These are phyloP conservation scores for Phaeophleospora eucalypticola DNA, from an alignment of 2,329 filamentous ascomycete species.

Conservation along the genomic window DNA sequence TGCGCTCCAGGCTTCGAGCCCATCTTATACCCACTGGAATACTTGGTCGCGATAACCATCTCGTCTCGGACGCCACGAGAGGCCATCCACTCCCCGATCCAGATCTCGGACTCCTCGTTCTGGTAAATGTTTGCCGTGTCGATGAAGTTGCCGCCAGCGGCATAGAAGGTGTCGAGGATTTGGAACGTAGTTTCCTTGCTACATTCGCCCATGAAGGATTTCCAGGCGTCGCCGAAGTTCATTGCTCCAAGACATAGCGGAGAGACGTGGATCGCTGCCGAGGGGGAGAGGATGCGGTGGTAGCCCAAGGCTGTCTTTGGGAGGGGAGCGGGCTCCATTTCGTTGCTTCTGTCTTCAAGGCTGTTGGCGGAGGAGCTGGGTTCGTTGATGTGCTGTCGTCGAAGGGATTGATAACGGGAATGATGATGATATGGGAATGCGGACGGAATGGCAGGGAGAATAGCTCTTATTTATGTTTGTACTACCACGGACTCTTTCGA, in stretches of 20 bases:
- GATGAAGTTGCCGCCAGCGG: slow-evolving; percentile 35
- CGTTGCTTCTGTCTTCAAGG: neutral
- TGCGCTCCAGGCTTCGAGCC: slow-evolving; percentile 27
- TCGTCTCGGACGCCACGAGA: slow-evolving; percentile 53
- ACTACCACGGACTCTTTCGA: too few species aligned
- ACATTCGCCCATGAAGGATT: slow-evolving; percentile 29
- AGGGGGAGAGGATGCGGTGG: slow-evolving; percentile 48
- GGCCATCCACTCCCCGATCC: slow-evolving; percentile 30
- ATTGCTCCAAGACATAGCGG: slow-evolving; percentile 53
- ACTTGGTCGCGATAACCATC: slow-evolving; percentile 57
- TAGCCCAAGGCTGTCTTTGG: slow-evolving; percentile 5
- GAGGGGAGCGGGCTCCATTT: neutral
- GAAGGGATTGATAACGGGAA: neutral
- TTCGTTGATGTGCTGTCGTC: too few species aligned
- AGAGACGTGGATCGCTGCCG: slow-evolving; percentile 47
- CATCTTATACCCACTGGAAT: slow-evolving; percentile 24
- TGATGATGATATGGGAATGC: neutral
- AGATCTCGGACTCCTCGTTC: slow-evolving; percentile 30
- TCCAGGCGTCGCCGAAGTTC: slow-evolving; percentile 52
- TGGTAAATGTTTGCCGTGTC: slow-evolving; percentile 43
- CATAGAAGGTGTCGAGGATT: slow-evolving; percentile 32
- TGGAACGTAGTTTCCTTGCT: slow-evolving; percentile 30
- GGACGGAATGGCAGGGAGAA: neutral
- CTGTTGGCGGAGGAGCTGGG: neutral
- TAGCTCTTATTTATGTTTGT: neutral